phyloP scores from a whole-genome alignment of 257 asterid genomes.

The Phtheirospermum japonicum region DNA sequence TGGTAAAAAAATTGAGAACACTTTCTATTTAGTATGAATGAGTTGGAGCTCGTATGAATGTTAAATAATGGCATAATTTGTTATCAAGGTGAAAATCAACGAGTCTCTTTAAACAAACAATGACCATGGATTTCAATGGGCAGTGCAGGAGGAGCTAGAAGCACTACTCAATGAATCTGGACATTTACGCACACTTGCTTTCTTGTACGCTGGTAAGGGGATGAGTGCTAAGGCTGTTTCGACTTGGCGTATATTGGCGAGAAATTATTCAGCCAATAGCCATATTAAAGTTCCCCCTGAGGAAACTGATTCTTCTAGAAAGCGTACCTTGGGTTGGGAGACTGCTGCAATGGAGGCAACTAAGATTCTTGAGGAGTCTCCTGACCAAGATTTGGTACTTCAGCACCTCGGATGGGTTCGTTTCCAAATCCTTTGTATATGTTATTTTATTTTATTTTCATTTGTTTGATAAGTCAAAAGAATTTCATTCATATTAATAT shows the following conservation, averaged over 20 bases:
- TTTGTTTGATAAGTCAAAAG: slow-evolving; percentile 1
- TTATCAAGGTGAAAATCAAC: slow-evolving; percentile 12
- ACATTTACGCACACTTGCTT: slow-evolving; percentile 91
- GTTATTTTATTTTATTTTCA: neutral
- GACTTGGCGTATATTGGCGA: slow-evolving; percentile 84
- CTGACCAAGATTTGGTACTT: slow-evolving; percentile 84
- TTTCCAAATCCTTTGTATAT: slow-evolving; percentile 5
- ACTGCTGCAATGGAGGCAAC: slow-evolving; percentile 80
- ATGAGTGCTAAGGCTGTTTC: slow-evolving; percentile 83
- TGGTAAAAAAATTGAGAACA: no score
- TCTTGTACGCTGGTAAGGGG: slow-evolving; percentile 89
- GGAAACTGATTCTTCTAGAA: slow-evolving; percentile 40
- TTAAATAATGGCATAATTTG: slow-evolving; percentile 12
- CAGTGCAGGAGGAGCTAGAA: slow-evolving; percentile 99
- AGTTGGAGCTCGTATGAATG: slow-evolving; percentile 7
- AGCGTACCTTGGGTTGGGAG: slow-evolving; percentile 40
- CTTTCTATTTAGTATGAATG: neutral
- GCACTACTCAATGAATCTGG: slow-evolving; percentile 80
- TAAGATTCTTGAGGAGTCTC: slow-evolving; percentile 78
- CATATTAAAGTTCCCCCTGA: slow-evolving; percentile 38
- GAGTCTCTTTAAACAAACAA: slow-evolving; percentile 26
- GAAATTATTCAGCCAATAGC: slow-evolving; percentile 56
- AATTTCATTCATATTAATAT: slow-evolving; percentile 5
- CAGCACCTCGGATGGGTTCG: slow-evolving; percentile 98
- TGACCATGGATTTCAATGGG: slow-evolving; percentile 63